Percentiles rank a stretch among this genome's conserved stretches.
These are phyloP conservation scores for Stephania yunnanensis DNA, from an alignment of 164 flowering plant genomes.

Conservation along the genomic window DNA sequence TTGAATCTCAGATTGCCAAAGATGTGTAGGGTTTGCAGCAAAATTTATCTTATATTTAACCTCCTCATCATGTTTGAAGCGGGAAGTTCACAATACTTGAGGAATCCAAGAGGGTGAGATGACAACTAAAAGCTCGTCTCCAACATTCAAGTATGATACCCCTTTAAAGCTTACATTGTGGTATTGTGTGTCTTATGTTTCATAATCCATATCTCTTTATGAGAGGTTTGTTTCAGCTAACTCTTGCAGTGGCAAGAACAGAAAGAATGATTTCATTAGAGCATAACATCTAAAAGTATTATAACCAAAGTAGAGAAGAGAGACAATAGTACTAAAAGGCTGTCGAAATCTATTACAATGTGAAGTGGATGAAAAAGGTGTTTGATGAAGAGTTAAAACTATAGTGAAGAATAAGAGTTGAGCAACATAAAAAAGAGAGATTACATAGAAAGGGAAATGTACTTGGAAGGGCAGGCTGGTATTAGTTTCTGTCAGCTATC, in stretches of 20 bases:
- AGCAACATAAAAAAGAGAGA: neutral
- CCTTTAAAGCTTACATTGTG: neutral
- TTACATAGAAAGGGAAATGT: no score
- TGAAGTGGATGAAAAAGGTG: neutral
- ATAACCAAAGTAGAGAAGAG: neutral
- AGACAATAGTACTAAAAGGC: neutral
- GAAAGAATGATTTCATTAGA: neutral
- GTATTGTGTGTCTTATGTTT: no score
- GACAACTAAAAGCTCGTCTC: neutral
- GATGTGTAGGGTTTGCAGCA: conserved; percentile 51
- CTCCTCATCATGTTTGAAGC: conserved; percentile 30
- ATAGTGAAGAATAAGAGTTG: neutral
- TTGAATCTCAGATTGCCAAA: conserved; percentile 54
- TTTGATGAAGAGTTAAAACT: neutral
- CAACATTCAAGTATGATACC: neutral
- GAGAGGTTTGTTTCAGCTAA: no score
- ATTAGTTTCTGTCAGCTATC: conserved; percentile 42
- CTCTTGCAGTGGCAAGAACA: neutral
- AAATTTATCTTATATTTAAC: conserved; percentile 7
- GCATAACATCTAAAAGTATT: neutral
- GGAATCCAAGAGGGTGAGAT: conserved; percentile 44
- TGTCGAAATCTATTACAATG: neutral
- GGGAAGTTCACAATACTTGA: conserved; percentile 47
- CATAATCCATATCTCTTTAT: no score
- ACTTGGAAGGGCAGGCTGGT: neutral